These are phyloP conservation scores for Pseudomonodictys pantanalensis DNA, from an alignment of 495 filamentous ascomycete species.

Conservation along the genomic window DNA sequence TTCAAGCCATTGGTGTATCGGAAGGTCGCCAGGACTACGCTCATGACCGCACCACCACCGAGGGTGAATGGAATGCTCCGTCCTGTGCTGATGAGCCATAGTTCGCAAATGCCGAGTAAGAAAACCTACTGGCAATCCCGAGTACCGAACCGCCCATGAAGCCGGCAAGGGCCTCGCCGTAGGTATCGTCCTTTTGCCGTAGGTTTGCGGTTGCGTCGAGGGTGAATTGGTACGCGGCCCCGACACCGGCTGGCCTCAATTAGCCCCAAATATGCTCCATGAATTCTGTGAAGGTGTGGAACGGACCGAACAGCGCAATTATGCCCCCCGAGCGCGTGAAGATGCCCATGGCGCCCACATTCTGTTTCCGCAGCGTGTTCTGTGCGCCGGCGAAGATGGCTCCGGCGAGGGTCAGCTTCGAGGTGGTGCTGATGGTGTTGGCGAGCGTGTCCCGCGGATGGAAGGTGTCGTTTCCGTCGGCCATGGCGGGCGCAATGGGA, in stretches of 20 bases:
- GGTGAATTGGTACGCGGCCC: constrained; percentile 75
- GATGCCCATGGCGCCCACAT: constrained; percentile 72
- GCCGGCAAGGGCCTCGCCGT: constrained; percentile 68
- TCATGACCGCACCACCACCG: constrained; percentile 67
- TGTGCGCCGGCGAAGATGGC: constrained; percentile 71
- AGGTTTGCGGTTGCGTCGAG: constrained; percentile 71
- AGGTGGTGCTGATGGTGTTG: constrained; percentile 59
- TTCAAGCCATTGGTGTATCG: constrained; percentile 74
- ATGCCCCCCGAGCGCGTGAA: constrained; percentile 68
- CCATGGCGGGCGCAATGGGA: constrained; percentile 44
- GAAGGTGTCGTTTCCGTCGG: constrained; percentile 55
- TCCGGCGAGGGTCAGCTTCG: constrained; percentile 65
- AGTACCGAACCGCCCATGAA: constrained; percentile 68
- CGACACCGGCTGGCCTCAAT: constrained; percentile 64
- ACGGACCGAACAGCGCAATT: constrained; percentile 62
- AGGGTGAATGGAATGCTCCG: constrained; percentile 76
- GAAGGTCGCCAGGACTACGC: constrained; percentile 63
- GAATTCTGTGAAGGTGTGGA: neutral
- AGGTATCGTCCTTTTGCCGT: constrained; percentile 68
- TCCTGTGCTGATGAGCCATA: constrained; percentile 46
- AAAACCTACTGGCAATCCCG: constrained; percentile 48
- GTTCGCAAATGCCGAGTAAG: no score
- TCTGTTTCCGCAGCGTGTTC: constrained; percentile 77
- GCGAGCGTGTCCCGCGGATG: constrained; percentile 76
- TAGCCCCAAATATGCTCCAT: constrained; percentile 8